Conservation (phyloP, 257 asterid genomes). For the Nicotiana otophora region DNA sequence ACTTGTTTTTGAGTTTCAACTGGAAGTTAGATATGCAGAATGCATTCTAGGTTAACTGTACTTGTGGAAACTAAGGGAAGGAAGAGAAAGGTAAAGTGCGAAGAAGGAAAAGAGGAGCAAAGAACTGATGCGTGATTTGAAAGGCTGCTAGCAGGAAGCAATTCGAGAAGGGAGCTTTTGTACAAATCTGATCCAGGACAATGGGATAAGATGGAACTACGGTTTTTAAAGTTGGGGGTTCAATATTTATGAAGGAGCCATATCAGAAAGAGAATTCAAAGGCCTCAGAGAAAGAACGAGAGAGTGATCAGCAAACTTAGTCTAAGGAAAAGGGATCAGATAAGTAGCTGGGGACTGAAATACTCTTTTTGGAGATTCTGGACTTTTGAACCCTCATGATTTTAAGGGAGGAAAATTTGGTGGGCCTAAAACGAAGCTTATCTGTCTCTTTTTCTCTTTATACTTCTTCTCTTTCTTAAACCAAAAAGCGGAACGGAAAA, state of each 20-base stretch:
- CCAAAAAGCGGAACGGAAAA: neutral
- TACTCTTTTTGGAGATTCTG: neutral
- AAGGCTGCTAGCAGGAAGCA: conserved; percentile 3
- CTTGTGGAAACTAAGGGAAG: neutral
- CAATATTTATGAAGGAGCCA: neutral
- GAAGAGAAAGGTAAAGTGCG: neutral
- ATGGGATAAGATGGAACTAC: neutral
- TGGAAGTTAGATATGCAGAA: neutral
- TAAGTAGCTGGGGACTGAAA: neutral
- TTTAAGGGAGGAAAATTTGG: neutral
- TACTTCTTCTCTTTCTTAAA: neutral
- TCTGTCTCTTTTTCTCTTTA: neutral
- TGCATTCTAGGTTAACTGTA: neutral
- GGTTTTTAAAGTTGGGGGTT: neutral
- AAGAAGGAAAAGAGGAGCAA: neutral
- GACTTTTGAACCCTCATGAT: neutral
- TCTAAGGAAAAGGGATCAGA: neutral
- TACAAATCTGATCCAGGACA: neutral
- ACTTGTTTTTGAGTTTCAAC: conserved; percentile 1
- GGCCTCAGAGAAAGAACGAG: neutral
- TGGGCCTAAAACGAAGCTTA: neutral
- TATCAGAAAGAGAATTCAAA: neutral
- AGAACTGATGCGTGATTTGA: neutral
- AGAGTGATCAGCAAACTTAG: neutral
- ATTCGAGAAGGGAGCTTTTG: neutral